These are phyloP conservation scores for Prunus mira DNA, from an alignment of 306 rosid species.

Conservation along the genomic window DNA sequence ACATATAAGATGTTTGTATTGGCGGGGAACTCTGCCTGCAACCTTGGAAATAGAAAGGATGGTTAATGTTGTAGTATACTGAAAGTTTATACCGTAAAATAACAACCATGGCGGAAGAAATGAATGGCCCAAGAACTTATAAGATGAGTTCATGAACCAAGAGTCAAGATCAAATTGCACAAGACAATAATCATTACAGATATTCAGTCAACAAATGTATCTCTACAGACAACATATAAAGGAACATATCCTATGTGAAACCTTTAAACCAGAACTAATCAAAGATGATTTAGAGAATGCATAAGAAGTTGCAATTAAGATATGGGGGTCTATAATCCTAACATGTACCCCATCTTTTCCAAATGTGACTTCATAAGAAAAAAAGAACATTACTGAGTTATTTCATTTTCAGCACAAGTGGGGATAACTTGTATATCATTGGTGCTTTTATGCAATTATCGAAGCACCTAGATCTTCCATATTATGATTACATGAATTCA, in stretches of 20 bases:
- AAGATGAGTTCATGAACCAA: neutral
- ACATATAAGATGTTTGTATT: conserved; percentile 92
- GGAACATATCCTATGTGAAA: neutral
- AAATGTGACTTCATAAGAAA: neutral
- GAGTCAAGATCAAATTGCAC: neutral
- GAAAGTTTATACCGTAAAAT: neutral
- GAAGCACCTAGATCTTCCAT: neutral
- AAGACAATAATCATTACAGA: neutral
- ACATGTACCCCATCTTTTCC: neutral
- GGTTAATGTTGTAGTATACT: conserved; percentile 28
- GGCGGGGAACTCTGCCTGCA: conserved; percentile 89
- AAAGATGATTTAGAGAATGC: neutral
- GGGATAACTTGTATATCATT: neutral
- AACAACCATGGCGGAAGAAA: neutral
- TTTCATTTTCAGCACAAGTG: neutral
- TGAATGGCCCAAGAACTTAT: neutral
- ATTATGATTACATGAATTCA: neutral
- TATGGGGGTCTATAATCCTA: neutral
- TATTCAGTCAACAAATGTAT: neutral
- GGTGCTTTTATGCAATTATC: neutral
- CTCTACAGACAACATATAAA: neutral
- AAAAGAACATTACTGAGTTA: neutral
- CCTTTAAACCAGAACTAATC: neutral
- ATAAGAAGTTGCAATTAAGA: neutral
- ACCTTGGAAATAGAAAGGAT: conserved; percentile 52